A percentile compares a stretch with the other conserved stretches of the same genome.
These are phyloP conservation scores for Panus rudis DNA, from an alignment of 768 basidiomycete genomes.

Conservation along the genomic window DNA sequence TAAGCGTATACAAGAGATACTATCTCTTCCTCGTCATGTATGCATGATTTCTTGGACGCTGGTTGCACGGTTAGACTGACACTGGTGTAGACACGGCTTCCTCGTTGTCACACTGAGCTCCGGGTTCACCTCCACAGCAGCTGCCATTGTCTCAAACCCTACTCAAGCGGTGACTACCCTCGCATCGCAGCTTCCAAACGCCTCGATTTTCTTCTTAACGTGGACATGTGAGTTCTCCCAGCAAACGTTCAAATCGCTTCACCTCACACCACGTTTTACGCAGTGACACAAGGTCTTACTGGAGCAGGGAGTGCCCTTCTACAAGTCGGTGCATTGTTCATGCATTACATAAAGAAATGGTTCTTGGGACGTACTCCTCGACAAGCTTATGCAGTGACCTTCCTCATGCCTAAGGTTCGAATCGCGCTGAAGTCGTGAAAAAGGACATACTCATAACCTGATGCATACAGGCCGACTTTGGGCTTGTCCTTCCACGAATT, in stretches of 20 bases:
- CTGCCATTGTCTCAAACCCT: conserved; percentile 33
- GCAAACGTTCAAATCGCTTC: neutral
- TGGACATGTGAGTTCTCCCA: conserved; percentile 37
- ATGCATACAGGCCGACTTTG: conserved; percentile 41
- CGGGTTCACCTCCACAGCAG: conserved; percentile 40
- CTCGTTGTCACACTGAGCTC: conserved; percentile 61
- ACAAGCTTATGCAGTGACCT: conserved; percentile 50
- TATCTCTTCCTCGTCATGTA: conserved; percentile 58
- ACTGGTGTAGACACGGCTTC: conserved; percentile 51
- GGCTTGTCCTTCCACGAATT: conserved; percentile 40
- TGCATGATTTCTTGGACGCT: conserved; percentile 11
- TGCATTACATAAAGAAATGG: conserved; percentile 59
- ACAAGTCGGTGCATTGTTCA: conserved; percentile 43
- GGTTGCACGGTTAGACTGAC: neutral
- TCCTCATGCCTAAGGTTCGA: conserved; percentile 43
- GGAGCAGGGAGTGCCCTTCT: conserved; percentile 47
- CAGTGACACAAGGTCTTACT: conserved; percentile 45
- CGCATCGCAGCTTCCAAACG: conserved; percentile 45
- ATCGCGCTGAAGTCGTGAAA: neutral
- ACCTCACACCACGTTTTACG: neutral
- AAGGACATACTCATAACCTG: neutral
- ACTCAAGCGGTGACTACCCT: conserved; percentile 36
- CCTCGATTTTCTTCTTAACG: conserved; percentile 57
- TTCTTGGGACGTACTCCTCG: conserved; percentile 64
- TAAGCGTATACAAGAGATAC: conserved; percentile 67